Percentiles rank a stretch among this genome's conserved stretches.
phyloP scores from a whole-genome alignment of 176 grass and related monocot genomes.

The Dactylis glomerata region DNA sequence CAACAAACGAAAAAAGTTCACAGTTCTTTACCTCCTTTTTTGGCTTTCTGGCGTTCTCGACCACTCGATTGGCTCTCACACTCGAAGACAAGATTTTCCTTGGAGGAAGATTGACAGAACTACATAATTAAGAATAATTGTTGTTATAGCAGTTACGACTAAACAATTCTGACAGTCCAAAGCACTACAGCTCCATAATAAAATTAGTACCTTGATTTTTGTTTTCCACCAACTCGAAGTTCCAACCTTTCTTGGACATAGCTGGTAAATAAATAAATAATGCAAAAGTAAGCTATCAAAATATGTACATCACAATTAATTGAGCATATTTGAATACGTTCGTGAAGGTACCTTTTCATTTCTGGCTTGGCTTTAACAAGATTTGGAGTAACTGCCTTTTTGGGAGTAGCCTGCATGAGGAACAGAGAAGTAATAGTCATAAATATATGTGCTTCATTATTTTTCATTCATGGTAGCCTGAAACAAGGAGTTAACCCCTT shows the following conservation, averaged over 20 bases:
- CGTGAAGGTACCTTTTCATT: slow-evolving; percentile 49
- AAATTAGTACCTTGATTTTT: slow-evolving; percentile 65
- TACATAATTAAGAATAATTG: slow-evolving; percentile 13
- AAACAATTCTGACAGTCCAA: slow-evolving; percentile 21
- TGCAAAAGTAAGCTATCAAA: slow-evolving; percentile 15
- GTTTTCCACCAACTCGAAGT: slow-evolving; percentile 22
- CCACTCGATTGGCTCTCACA: slow-evolving; percentile 23
- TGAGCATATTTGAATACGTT: slow-evolving; percentile 6
- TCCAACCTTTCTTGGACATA: slow-evolving; percentile 24
- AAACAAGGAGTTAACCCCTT: slow-evolving; percentile 2
- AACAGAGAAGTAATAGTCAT: slow-evolving; percentile 22
- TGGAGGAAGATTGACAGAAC: slow-evolving; percentile 53
- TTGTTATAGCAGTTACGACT: slow-evolving; percentile 24
- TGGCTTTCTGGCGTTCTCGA: slow-evolving; percentile 34
- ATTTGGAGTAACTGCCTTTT: slow-evolving; percentile 47
- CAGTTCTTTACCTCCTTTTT: slow-evolving; percentile 48
- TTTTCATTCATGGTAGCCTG: slow-evolving; percentile 14
- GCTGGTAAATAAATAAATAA: slow-evolving; percentile 19
- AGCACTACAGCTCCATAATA: slow-evolving; percentile 19
- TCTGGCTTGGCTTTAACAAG: slow-evolving; percentile 44
- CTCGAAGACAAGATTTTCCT: slow-evolving; percentile 46
- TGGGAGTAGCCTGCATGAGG: slow-evolving; percentile 56
- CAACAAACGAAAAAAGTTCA: neutral
- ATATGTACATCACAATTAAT: slow-evolving; percentile 19
- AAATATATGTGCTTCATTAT: neutral